Base-by-base conservation (phyloP, 768 basidiomycete genomes). In the Rossbeevera mucosa region DNA sequence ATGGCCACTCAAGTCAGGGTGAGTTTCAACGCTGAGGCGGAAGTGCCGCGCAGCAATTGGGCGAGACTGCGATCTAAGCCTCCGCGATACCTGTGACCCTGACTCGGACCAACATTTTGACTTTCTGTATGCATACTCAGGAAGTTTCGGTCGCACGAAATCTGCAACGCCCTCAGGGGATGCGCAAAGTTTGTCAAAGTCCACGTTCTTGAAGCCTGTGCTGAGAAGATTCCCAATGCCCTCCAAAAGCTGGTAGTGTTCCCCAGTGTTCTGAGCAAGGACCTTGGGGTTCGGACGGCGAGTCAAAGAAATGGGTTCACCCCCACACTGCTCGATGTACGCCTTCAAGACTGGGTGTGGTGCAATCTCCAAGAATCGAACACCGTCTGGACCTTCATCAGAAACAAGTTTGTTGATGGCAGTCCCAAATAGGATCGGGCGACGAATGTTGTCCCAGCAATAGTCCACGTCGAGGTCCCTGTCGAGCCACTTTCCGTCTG, bases 1-100 rank as follows among this genome's bases (percentile, higher is more conserved):
- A 55, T 79, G 77, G 31, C 77, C 69, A 0, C 73, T 71, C 9
- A 79, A 58, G 20, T 67, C 66, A 0, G 76, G 63, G 41, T 69
- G 68, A 28, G 58, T 52, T 21, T 68, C 63, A 5, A 52, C 63
- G 43, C 50, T 77, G 29, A 79, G 53, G 9, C 67, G 66, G 43
- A 76, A 65, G 31, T 67, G 63, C 0, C 61, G 16, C 30, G 70
- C 58, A 40, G 75, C 71, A 7, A 76, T 57, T 1, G 75, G 74
- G 0, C 75, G 65, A 3, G 64, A 55, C 18, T 58, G 59, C 21
- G 55, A 48, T 20, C 62, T 59, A 13, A 70, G 62, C 38, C 68
- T 59, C 26, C 55, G 54, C 22, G 68, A 69, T 16, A 33, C 53
- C 13, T 62, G 58, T 7, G 20, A 13, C 4, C 50, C 64, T 22